Percentiles rank a stretch among this genome's conserved stretches.
phyloP scores from a whole-genome alignment of 2,329 filamentous ascomycete genomes.

The Coniochaeta sp. region DNA sequence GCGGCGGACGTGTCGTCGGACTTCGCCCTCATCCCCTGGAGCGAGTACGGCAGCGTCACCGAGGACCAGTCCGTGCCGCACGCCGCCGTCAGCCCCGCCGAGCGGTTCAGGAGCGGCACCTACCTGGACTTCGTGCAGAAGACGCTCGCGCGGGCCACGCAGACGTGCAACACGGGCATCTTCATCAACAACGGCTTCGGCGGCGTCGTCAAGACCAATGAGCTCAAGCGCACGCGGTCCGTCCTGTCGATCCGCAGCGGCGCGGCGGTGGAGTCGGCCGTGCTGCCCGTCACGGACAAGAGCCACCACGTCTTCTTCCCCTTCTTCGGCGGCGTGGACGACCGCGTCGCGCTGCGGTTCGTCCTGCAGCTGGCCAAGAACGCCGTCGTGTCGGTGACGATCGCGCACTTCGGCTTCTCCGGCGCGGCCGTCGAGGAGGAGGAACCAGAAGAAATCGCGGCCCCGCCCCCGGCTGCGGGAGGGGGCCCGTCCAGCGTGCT shows the following conservation, averaged over 20 bases:
- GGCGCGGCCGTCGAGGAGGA: slow-evolving; percentile 17
- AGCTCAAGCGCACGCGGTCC: slow-evolving; percentile 42
- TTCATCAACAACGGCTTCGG: slow-evolving; percentile 63
- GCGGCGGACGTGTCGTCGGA: slow-evolving; percentile 65
- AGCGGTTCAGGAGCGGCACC: slow-evolving; percentile 51
- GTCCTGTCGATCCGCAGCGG: slow-evolving; percentile 51
- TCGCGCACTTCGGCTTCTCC: slow-evolving; percentile 50
- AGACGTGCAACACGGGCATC: slow-evolving; percentile 60
- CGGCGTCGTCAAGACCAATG: slow-evolving; percentile 23
- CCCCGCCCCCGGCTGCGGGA: slow-evolving; percentile 5
- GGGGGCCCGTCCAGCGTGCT: not conserved
- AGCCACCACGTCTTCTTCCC: slow-evolving; percentile 81
- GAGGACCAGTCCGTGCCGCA: slow-evolving; percentile 48
- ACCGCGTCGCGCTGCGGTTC: slow-evolving; percentile 70
- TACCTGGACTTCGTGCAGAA: slow-evolving; percentile 70
- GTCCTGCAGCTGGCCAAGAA: slow-evolving; percentile 81
- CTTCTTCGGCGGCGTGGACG: slow-evolving; percentile 79
- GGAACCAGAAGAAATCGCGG: no score
- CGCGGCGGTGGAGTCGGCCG: slow-evolving; percentile 41
- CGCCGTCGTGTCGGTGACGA: slow-evolving; percentile 67
- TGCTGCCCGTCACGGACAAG: slow-evolving; percentile 55
- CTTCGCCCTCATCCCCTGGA: slow-evolving; percentile 83
- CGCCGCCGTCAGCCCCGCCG: slow-evolving; percentile 37
- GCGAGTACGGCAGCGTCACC: slow-evolving; percentile 66
- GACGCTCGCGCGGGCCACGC: slow-evolving; percentile 52